phyloP scores from a whole-genome alignment of 1,284 basidiomycete species.

The Marasmius tenuissimus region DNA sequence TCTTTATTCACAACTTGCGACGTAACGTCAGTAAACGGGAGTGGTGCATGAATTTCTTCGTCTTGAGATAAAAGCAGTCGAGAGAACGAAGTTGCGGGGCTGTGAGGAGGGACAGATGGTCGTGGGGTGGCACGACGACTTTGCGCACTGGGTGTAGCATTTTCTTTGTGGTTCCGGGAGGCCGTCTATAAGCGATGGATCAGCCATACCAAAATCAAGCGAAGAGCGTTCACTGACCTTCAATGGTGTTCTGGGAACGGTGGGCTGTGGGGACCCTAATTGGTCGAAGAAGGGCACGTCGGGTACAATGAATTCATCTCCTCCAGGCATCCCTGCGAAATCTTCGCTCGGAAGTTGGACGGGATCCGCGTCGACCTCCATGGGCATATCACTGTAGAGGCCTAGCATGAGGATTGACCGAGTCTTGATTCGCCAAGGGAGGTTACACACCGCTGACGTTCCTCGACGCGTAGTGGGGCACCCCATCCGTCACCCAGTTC shows the following conservation, averaged over 20 bases:
- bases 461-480: slow-evolving; percentile 25
- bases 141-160: slow-evolving; percentile 1
- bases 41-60: slow-evolving; percentile 15
- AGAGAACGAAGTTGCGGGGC: slow-evolving; percentile 36
- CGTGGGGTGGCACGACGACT: slow-evolving; percentile 1
- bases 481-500: slow-evolving; percentile 76
- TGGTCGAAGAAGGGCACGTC: neutral
- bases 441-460: slow-evolving; percentile 15
- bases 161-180: slow-evolving; percentile 7
- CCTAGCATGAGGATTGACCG: neutral
- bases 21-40: slow-evolving; percentile 30
- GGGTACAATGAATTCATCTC: slow-evolving; percentile 26
- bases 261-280: neutral
- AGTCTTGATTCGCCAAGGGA: too few relatives aligned
- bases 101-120: slow-evolving; percentile 17
- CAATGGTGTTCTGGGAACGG: neutral
- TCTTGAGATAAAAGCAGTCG: slow-evolving; percentile 40
- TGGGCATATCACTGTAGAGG: slow-evolving; percentile 1
- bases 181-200: slow-evolving; percentile 19
- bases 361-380: slow-evolving; percentile 14
- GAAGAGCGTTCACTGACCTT: neutral
- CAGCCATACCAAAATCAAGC: neutral
- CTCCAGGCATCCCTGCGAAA: slow-evolving; percentile 13
- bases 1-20: slow-evolving; percentile 20
- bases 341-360: neutral